Conservation (phyloP, 2,329 filamentous ascomycete species). For the Apiospora phragmitis region DNA sequence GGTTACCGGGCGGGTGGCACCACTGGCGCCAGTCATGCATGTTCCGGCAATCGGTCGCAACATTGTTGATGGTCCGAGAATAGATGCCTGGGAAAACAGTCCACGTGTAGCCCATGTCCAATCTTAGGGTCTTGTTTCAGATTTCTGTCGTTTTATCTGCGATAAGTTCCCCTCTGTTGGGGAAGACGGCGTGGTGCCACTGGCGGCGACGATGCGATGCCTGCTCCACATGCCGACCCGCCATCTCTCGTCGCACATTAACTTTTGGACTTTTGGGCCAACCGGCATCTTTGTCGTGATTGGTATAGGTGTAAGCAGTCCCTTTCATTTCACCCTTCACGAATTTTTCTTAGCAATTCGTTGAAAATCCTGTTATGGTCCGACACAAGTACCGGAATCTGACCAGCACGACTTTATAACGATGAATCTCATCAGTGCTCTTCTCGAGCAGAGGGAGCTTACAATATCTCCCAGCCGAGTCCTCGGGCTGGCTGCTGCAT, state of each 20-base stretch:
- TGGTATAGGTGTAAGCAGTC: not conserved
- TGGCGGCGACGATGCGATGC: not conserved
- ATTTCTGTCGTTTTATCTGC: not conserved
- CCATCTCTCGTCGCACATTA: not conserved
- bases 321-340: not conserved
- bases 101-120: not conserved
- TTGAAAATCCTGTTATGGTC: not conserved
- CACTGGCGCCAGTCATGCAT: not conserved
- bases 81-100: not conserved
- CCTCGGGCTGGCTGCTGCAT: not conserved
- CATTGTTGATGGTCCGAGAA: not conserved
- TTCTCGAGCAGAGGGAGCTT: not conserved
- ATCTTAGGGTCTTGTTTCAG: not conserved
- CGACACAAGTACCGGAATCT: not conserved
- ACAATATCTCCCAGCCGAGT: not conserved
- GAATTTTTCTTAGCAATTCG: not conserved
- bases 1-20: not conserved
- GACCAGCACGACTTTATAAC: not conserved
- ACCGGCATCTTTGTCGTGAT: not conserved
- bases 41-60: not conserved
- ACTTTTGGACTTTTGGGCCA: not conserved
- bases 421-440: not conserved
- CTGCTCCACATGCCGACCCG: not conserved
- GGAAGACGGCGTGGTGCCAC: not conserved
- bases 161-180: not conserved